Evolutionary conservation across 345 rosid species (phyloP), one percentile per base, ranked within the genome.

Genomic region (Garcia nutans): DNA sequence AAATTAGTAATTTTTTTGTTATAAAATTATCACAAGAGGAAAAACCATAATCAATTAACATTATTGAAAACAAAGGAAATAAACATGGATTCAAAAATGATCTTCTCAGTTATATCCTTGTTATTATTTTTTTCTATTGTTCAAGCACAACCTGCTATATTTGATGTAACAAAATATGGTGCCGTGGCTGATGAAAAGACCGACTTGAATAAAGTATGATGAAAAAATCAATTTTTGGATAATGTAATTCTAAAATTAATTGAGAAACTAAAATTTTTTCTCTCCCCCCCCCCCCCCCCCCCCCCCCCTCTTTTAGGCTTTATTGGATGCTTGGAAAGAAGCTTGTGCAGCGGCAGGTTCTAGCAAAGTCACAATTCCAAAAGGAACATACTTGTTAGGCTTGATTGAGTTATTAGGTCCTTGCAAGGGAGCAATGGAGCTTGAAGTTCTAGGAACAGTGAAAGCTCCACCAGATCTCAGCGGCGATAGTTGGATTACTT

Each of bases 241-340:
- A n/a, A 57, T 19, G 19, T 57, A 8, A 57, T 19, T 6, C 2
- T 17, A 4, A 3, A 54, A 54, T 37, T 16, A 13, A 0, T 54
- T 16, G 0, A 1, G 41, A 17, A 54, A 11, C 24, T 57, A 57
- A 57, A 19, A 10, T 22, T 24, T 24, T 22, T 60, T 60, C n/a
- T n/a, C n/a, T n/a, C n/a, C 0, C 19, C 5, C 0, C 19, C 5
- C 0, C 19, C 5, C 0, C 19, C 5, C 0, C 19, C 5, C 0
- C 19, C 5, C 0, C 19, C 5, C 0, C 19, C 5, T 0, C 0
- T 60, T 10, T 24, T 11, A 60, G 64, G 64, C 64, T 22, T 8
- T 60, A 60, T 11, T 23, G 7, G 5, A 23, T 22, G 64, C 64
- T n/a, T 60, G 64, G 64, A 60, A 60, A 60, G 33, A 60, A 11